phyloP scores from a whole-genome alignment of 192 early-diverging fungal genomes.

The Coemansia sp. region DNA sequence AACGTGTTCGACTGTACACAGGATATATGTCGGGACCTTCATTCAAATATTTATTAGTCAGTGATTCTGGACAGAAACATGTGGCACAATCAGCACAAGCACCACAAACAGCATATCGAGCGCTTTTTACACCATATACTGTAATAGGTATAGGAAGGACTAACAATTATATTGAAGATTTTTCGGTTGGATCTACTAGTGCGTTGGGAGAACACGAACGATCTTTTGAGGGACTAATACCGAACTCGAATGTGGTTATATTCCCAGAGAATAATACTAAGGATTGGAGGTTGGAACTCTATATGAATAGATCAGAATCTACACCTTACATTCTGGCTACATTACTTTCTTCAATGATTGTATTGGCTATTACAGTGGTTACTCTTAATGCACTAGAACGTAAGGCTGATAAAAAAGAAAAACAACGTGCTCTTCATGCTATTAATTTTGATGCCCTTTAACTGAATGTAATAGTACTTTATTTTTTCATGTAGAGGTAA shows the following conservation, averaged over 20 bases:
- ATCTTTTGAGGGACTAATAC: conserved; percentile 81
- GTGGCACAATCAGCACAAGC: conserved; percentile 78
- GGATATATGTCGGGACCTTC: conserved; percentile 81
- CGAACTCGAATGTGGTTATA: conserved; percentile 88
- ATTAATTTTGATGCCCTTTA: conserved; percentile 93
- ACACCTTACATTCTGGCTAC: conserved; percentile 80
- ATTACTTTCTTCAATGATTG: conserved; percentile 66
- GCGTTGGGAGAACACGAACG: conserved; percentile 12
- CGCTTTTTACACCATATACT: conserved; percentile 76
- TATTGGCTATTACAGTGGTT: conserved; percentile 70
- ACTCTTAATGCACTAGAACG: conserved; percentile 71
- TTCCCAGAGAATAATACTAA: conserved; percentile 57
- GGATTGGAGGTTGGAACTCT: conserved; percentile 83
- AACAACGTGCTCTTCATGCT: conserved; percentile 72
- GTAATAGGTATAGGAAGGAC: conserved; percentile 89
- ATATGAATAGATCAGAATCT: conserved; percentile 83
- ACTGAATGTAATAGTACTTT: conserved; percentile 8
- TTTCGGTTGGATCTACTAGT: conserved; percentile 72
- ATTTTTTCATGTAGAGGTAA: no score
- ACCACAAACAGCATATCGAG: conserved; percentile 74
- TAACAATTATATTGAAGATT: conserved; percentile 93
- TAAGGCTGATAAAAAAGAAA: conserved; percentile 77
- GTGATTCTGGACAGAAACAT: conserved; percentile 73
- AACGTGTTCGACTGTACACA: conserved; percentile 70
- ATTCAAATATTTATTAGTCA: conserved; percentile 85